Evolutionary conservation across 2,329 filamentous ascomycete genomes (phyloP).

Genomic region (Neodidymelliopsis sp.): DNA sequence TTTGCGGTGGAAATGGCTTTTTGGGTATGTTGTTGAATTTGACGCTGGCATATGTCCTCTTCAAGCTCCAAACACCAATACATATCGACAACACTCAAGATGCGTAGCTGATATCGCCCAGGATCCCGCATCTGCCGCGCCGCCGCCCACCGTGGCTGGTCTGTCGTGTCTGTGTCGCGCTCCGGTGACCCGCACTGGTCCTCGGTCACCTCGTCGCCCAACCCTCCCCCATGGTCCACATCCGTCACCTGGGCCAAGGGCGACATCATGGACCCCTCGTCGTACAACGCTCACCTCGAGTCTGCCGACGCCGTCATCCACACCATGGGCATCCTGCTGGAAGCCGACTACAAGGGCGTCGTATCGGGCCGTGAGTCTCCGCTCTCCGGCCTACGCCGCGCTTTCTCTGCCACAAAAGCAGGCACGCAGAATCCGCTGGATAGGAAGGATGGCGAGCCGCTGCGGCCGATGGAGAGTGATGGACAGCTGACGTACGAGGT

Average conservation of each 20-base stretch:
- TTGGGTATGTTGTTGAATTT: constrained; percentile 73
- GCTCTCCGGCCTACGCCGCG: constrained; percentile 77
- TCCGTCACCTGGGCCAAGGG: constrained; percentile 87
- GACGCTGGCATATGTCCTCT: too few relatives aligned
- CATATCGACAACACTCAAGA: neutral
- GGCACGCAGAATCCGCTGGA: constrained; percentile 74
- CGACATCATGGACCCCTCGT: constrained; percentile 82
- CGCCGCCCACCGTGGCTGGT: constrained; percentile 84
- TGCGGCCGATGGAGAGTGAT: constrained; percentile 71
- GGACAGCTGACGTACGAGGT: constrained; percentile 92
- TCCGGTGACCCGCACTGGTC: constrained; percentile 91
- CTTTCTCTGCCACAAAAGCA: constrained; percentile 73
- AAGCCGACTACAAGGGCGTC: constrained; percentile 97
- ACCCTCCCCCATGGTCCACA: constrained; percentile 80
- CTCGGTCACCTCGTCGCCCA: constrained; percentile 72
- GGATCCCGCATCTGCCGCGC: constrained; percentile 87
- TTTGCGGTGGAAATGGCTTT: constrained; percentile 94
- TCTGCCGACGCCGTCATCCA: constrained; percentile 88
- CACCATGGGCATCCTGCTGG: constrained; percentile 93
- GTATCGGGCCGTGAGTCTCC: constrained; percentile 83
- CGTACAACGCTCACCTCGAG: constrained; percentile 78
- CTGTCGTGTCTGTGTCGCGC: constrained; percentile 93
- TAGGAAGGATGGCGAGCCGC: constrained; percentile 62
- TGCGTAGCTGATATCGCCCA: constrained; percentile 30
- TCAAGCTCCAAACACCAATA: neutral